phyloP scores from a whole-genome alignment of 768 basidiomycete species.

The Leccinum olivaceopallidum region DNA sequence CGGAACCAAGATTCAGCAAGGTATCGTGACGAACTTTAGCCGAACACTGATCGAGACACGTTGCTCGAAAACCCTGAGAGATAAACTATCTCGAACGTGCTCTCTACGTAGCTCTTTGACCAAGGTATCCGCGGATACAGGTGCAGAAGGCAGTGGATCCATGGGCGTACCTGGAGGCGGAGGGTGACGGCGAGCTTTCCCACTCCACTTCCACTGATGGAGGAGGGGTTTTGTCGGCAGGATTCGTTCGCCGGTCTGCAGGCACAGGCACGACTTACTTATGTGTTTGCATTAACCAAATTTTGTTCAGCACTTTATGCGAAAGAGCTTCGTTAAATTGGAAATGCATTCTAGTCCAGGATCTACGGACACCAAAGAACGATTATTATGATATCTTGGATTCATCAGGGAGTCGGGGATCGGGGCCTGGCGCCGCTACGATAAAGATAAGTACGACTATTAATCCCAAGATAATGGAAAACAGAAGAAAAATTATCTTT shows the following conservation, averaged over 20 bases:
- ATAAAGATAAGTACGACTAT: constrained; percentile 76
- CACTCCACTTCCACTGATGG: too few species aligned
- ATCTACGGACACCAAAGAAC: too few species aligned
- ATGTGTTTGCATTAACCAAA: too few species aligned
- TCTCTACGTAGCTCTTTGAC: constrained; percentile 20
- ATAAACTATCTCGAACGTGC: constrained; percentile 12
- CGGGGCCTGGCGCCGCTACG: too few species aligned
- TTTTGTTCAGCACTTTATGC: too few species aligned
- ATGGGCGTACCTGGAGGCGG: constrained; percentile 30
- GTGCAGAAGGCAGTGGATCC: constrained; percentile 28
- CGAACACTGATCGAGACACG: constrained; percentile 1
- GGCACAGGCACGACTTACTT: too few species aligned
- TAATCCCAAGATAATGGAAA: constrained; percentile 67
- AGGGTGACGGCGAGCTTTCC: constrained; percentile 69
- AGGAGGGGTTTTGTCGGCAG: too few species aligned
- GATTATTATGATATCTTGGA: too few species aligned
- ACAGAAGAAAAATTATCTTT: constrained; percentile 89
- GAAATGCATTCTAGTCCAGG: too few species aligned
- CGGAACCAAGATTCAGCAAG: constrained; percentile 1
- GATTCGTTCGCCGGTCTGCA: too few species aligned
- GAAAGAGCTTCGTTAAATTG: constrained; percentile 9
- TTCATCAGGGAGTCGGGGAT: too few species aligned
- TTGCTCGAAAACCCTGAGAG: constrained; percentile 3
- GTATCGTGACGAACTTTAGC: constrained; percentile 19
- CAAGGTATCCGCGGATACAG: constrained; percentile 35